phyloP scores from a whole-genome alignment of 495 filamentous ascomycete species.

The Annulohypoxylon stygium region DNA sequence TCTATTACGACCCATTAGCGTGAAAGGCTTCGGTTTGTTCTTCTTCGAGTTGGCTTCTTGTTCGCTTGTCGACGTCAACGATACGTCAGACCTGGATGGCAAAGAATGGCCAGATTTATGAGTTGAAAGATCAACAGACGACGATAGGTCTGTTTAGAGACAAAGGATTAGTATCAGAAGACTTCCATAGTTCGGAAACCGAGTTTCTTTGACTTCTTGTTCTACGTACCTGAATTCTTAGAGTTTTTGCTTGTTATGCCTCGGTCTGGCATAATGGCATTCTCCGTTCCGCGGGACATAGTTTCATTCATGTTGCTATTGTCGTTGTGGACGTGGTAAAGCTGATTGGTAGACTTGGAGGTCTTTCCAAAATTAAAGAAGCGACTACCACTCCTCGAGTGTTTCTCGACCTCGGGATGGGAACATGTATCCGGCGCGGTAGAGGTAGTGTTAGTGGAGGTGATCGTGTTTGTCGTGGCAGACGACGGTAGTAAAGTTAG shows the following conservation, averaged over 20 bases:
- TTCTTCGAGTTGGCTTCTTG: constrained; percentile 58
- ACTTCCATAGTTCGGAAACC: constrained; percentile 27
- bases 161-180: constrained; percentile 40
- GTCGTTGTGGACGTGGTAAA: constrained; percentile 52
- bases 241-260: constrained; percentile 56
- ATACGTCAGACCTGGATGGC: constrained; percentile 60
- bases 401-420: constrained; percentile 47
- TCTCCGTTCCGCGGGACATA: constrained; percentile 60
- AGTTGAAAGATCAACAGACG: constrained; percentile 51
- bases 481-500: constrained; percentile 42
- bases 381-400: constrained; percentile 50
- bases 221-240: constrained; percentile 61
- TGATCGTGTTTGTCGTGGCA: constrained; percentile 16
- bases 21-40: constrained; percentile 67
- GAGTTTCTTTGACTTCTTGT: constrained; percentile 28
- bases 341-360: constrained; percentile 56
- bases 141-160: constrained; percentile 55
- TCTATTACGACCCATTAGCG: constrained; percentile 74
- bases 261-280: constrained; percentile 51
- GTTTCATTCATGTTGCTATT: constrained; percentile 54
- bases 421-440: constrained; percentile 27
- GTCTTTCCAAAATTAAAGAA: constrained; percentile 62
- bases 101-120: constrained; percentile 54
- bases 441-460: constrained; percentile 20
- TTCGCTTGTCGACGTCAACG: constrained; percentile 57